phyloP scores from a whole-genome alignment of 2,329 filamentous ascomycete species.

The Alternaria conjuncta region DNA sequence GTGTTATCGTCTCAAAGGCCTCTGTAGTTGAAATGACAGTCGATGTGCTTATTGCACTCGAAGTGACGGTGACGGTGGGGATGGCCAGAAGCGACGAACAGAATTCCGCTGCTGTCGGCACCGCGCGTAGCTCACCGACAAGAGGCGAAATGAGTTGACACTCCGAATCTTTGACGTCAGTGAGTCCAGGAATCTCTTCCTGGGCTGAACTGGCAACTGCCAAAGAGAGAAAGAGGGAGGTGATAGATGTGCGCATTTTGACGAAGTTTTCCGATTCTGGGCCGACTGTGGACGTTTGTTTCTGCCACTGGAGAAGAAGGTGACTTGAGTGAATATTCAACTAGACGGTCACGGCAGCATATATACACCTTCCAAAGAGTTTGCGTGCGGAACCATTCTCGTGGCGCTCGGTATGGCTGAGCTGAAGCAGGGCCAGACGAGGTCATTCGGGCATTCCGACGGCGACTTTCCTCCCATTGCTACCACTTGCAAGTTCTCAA shows the following conservation, averaged over 20 bases:
- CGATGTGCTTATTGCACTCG: neutral
- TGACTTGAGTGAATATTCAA: neutral
- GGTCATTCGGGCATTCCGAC: neutral
- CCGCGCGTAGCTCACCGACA: neutral
- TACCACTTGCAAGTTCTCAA: neutral
- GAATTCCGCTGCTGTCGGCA: neutral
- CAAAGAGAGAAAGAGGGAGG: conserved; percentile 1
- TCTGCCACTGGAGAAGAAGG: neutral
- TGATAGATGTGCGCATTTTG: neutral
- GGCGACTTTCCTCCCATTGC: neutral
- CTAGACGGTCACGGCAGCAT: neutral
- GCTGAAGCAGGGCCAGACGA: neutral
- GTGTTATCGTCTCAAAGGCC: neutral
- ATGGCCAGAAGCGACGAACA: conserved; percentile 1
- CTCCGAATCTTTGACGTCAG: neutral
- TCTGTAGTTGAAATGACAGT: neutral
- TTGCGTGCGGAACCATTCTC: neutral
- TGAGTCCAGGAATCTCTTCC: neutral
- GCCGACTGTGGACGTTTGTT: neutral
- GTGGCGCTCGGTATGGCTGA: neutral
- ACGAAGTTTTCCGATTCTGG: neutral
- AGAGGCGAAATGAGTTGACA: neutral
- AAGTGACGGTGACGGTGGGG: neutral
- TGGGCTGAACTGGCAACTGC: neutral
- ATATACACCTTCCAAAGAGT: neutral